Base-by-base conservation (phyloP, 306 rosid genomes). In the Trifolium pratense region DNA sequence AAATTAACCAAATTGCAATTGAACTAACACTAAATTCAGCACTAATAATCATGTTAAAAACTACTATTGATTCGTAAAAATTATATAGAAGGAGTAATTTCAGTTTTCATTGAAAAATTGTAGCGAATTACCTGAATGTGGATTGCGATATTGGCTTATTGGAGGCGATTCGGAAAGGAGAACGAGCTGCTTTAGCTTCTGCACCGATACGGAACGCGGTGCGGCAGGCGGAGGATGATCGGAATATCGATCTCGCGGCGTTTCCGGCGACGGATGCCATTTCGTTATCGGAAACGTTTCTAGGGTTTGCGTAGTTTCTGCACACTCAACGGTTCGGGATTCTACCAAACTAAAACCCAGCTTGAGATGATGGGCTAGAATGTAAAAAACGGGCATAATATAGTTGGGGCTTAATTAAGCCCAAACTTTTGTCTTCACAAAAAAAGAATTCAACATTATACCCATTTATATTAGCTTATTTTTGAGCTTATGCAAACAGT, bases 181-280 rank as follows among this genome's bases (percentile, higher is more conserved):
- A 62, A 21, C 81, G 81, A 83, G 89, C 74, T 0, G 89, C 59
- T 77, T 82, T 90, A 39, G 88, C 85, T 87, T 85, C 89, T 3
- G 87, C 59, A 5, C 83, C 80, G n/a, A 92, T 2, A 36, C 90
- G 86, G 71, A 84, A 75, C 0, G 84, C 88, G 5, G 88, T 66
- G 65, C 80, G 80, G 31, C 84, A 71, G 15, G 78, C 43, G 1
- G 89, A 85, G 76, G 80, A 83, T 13, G 91, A 90, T n/a, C 98
- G 93, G 68, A 89, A 79, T 4, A 90, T 39, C 34, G 97, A 82
- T 75, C 98, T 89, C 32, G 86, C 86, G 56, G 83, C 60, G 49
- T 64, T 55, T 86, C 79, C 88, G 71, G 80, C 78, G 71, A 79
- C 64, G 66, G 91, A 80, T 52, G 97, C 97, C 97, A 91, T 91